These are phyloP conservation scores for Vicia villosa DNA, from an alignment of 306 rosid genomes.

Conservation along the genomic window DNA sequence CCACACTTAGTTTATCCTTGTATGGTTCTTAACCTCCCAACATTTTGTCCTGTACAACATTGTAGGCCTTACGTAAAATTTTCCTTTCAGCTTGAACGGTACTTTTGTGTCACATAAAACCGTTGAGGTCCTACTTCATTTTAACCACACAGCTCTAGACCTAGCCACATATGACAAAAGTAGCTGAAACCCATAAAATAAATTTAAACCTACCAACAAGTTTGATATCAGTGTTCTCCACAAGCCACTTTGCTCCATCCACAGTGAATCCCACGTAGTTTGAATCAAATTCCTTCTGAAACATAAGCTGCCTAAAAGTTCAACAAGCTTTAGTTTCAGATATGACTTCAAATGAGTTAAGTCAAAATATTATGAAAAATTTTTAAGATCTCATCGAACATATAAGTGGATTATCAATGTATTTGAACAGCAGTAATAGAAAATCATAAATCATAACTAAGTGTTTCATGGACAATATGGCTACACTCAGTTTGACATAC, in stretches of 20 bases:
- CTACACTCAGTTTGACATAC: background rate
- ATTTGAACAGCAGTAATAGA: background rate
- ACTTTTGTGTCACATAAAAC: no score
- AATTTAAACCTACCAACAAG: conserved; percentile 61
- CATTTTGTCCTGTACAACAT: no score
- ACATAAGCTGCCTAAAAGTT: conserved; percentile 78
- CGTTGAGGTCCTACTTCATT: no score
- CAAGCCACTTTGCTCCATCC: conserved; percentile 94
- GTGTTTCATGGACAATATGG: conserved; percentile 8
- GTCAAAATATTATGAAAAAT: conserved; percentile 22
- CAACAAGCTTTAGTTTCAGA: conserved; percentile 38
- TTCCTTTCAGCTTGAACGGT: no score
- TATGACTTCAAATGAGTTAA: conserved; percentile 24
- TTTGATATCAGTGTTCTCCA: conserved; percentile 85
- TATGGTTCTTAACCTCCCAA: no score
- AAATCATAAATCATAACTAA: conserved; percentile 2
- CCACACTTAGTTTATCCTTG: no score
- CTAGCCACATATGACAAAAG: conserved; percentile 24
- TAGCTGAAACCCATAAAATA: conserved; percentile 27
- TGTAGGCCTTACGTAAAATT: no score
- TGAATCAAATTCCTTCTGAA: conserved; percentile 61
- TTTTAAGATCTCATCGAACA: conserved; percentile 16
- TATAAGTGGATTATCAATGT: background rate
- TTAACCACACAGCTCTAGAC: background rate
- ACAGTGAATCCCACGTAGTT: conserved; percentile 75